Percentiles rank a stretch among this genome's conserved stretches.
Evolutionary conservation across 345 rosid genomes (phyloP).

Genomic region (Angophora floribunda): DNA sequence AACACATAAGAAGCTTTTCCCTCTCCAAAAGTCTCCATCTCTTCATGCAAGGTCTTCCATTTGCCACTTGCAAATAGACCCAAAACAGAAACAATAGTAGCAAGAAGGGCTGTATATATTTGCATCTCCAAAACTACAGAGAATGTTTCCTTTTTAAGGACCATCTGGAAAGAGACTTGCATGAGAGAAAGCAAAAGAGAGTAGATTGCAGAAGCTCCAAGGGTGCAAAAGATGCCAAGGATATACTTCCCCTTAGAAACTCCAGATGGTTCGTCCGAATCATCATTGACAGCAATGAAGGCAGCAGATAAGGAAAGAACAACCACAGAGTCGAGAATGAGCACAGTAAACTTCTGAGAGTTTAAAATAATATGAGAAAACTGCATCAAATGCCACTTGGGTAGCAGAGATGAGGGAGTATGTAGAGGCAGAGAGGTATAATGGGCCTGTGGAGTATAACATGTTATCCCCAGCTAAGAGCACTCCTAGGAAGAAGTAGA

Average conservation of each 20-base stretch:
- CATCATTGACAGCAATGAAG: slow-evolving; percentile 54
- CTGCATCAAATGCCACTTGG: slow-evolving; percentile 67
- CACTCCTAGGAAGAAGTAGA: slow-evolving; percentile 52
- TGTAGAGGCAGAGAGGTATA: slow-evolving; percentile 72
- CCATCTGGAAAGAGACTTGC: slow-evolving; percentile 66
- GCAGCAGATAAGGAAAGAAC: slow-evolving; percentile 67
- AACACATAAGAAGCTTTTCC: slow-evolving; percentile 44
- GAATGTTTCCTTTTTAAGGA: slow-evolving; percentile 43
- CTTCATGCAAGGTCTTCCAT: slow-evolving; percentile 51
- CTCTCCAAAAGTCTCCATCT: slow-evolving; percentile 30
- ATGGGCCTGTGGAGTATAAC: slow-evolving; percentile 62
- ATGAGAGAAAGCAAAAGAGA: slow-evolving; percentile 75
- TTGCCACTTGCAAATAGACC: slow-evolving; percentile 62
- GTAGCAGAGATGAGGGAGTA: slow-evolving; percentile 70
- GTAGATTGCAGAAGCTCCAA: slow-evolving; percentile 65
- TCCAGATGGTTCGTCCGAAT: slow-evolving; percentile 41
- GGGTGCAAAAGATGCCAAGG: slow-evolving; percentile 44
- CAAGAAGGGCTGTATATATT: slow-evolving; percentile 41
- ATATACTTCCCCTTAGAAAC: slow-evolving; percentile 44
- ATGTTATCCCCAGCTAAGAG: slow-evolving; percentile 55
- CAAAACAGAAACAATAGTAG: slow-evolving; percentile 19
- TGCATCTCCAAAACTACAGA: slow-evolving; percentile 54
- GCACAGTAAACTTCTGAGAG: slow-evolving; percentile 57
- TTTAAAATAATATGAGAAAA: slow-evolving; percentile 71
- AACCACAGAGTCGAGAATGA: slow-evolving; percentile 45